A percentile compares a stretch with the other conserved stretches of the same genome.
Evolutionary conservation across 805 yeast species (phyloP).

Genomic region (Kazachstania psychrophila): DNA sequence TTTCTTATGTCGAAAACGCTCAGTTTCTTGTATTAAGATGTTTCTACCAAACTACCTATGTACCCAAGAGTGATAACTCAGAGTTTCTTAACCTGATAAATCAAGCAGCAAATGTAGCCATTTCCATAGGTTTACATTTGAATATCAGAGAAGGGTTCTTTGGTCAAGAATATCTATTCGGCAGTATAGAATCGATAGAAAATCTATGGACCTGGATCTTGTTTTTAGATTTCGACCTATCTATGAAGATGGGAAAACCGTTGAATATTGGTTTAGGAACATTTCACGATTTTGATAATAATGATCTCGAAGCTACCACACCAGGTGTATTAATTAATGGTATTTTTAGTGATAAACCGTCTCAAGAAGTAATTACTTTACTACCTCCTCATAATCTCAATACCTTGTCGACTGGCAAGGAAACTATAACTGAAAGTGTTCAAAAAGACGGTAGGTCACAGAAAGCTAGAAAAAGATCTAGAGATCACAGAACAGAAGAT

Average conservation of each 20-base stretch:
- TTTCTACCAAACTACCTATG: conserved; percentile 1
- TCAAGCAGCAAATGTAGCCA: conserved; percentile 11
- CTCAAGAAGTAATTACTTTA: too few species aligned
- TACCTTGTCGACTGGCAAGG: neutral
- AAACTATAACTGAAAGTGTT: too few species aligned
- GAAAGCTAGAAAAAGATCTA: neutral
- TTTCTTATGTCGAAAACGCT: conserved; percentile 25
- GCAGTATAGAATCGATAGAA: conserved; percentile 15
- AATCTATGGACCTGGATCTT: conserved; percentile 24
- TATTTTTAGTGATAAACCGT: too few species aligned
- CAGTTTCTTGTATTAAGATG: conserved; percentile 23
- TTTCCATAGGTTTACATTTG: conserved; percentile 19
- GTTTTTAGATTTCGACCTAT: conserved; percentile 16
- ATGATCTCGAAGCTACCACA: too few species aligned
- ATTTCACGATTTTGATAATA: conserved; percentile 8
- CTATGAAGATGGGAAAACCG: conserved; percentile 22
- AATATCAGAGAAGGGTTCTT: conserved; percentile 12
- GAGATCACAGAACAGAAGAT: conserved; percentile 1
- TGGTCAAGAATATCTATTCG: conserved; percentile 13
- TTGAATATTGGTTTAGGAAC: conserved; percentile 6
- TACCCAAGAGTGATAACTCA: conserved; percentile 21
- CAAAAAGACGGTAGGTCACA: too few species aligned
- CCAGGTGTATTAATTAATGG: too few species aligned
- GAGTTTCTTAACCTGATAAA: conserved; percentile 12
- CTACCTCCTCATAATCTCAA: neutral